These are phyloP conservation scores for Conoideocrella luteorostrata DNA, from an alignment of 2,329 filamentous ascomycete genomes.

Conservation along the genomic window DNA sequence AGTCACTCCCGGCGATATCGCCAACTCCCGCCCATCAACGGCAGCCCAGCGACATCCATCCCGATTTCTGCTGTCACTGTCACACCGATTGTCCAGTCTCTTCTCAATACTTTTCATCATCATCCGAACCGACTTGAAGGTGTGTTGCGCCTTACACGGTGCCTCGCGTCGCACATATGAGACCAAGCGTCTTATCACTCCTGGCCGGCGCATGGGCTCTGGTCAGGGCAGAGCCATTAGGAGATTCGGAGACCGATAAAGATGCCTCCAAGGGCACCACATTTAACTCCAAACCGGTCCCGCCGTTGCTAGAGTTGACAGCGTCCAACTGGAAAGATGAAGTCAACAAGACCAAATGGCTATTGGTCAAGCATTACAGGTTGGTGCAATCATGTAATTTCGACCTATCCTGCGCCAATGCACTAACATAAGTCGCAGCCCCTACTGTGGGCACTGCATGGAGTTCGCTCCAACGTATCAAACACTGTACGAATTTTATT, in stretches of 20 bases:
- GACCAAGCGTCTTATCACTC: constrained; percentile 34
- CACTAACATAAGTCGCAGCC: constrained; percentile 32
- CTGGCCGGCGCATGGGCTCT: constrained; percentile 36
- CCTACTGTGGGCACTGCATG: constrained; percentile 66
- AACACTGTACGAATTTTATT: constrained; percentile 90
- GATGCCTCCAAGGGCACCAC: constrained; percentile 37
- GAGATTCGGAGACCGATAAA: constrained; percentile 29
- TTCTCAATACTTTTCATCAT: background rate
- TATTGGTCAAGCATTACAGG: constrained; percentile 63
- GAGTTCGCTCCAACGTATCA: constrained; percentile 79
- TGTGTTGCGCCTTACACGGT: constrained; percentile 2
- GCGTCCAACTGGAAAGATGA: constrained; percentile 51
- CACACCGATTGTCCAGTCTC: background rate
- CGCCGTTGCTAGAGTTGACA: constrained; percentile 56
- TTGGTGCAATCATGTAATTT: constrained; percentile 20
- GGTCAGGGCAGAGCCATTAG: constrained; percentile 21
- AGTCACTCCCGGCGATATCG: background rate
- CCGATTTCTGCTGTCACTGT: background rate
- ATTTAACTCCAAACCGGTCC: constrained; percentile 63
- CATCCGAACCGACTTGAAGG: background rate
- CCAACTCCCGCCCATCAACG: background rate
- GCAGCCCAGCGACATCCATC: background rate
- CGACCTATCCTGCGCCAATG: constrained; percentile 14
- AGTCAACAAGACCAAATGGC: constrained; percentile 45
- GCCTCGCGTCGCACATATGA: constrained; percentile 20